Base-by-base conservation (phyloP, 495 filamentous ascomycete species). In the Ascobolus immersus region DNA sequence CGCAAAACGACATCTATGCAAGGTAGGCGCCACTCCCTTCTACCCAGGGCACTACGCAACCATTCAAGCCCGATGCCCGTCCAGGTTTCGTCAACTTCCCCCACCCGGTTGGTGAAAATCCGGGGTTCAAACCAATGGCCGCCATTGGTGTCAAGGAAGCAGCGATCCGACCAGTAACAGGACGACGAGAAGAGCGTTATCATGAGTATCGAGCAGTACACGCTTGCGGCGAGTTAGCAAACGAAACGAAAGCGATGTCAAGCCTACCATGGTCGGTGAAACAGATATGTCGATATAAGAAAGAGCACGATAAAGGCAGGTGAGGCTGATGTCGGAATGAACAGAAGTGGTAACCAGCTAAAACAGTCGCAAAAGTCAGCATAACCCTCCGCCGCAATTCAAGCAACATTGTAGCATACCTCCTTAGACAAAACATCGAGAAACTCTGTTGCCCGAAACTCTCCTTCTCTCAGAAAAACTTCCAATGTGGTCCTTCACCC, bases 151-250 rank as follows among this genome's bases (percentile, higher is more conserved):
- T 86, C 77, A 47, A 90, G 77, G 57, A 84, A 79, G 52, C 79
- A 90, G 17, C 69, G 69, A 47, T 86, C 77, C 38, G 73, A 75
- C 79, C 79, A 90, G 62, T 82, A 71, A 55, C 79, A 90, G 18
- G 77, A 82, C 11, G 77, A 82, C 29, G 71, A 60, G 59, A 90
- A 90, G 41, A 90, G 73, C 36, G 84, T 77, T 40, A 89, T 59
- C 35, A 90, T 76, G 20, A 90, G 70, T 36, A 79, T 63, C 35
- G 78, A 82, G 61, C 79, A 90, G 64, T 90, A 81, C 45, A 82
- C 66, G 57, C 47, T 50, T 10, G 8, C 14, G 4, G 20, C 4
- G 5, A 9, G 18, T 33, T 15, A 25, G 18, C 9, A 38, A 17
- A 13, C n/a, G n/a, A n/a, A n/a, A 31, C 18, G 28, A 17, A 3